A percentile compares a stretch with the other conserved stretches of the same genome.
Conservation (phyloP, 306 rosid genomes). For the Arachis hypogaea region DNA sequence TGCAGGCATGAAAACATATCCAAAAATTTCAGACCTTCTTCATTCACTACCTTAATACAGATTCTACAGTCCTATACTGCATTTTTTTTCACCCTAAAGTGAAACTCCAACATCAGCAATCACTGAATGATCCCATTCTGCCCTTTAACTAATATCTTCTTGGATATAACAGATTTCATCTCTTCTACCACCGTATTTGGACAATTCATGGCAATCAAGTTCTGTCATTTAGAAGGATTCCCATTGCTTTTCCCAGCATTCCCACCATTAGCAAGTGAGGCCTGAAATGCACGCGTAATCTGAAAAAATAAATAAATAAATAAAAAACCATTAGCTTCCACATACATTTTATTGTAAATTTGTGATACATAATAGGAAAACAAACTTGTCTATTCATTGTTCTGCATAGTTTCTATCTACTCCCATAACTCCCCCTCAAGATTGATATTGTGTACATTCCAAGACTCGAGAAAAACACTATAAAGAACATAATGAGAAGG, state of each 20-base stretch:
- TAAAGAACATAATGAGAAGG: neutral
- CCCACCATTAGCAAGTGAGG: neutral
- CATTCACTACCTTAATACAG: neutral
- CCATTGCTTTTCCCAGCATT: neutral
- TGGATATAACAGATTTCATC: neutral
- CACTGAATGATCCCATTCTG: too few relatives aligned
- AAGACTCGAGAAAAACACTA: neutral
- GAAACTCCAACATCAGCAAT: neutral
- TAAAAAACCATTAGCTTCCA: neutral
- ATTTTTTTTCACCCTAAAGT: neutral
- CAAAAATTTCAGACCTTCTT: neutral
- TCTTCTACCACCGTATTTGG: too few relatives aligned
- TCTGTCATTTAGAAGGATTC: neutral
- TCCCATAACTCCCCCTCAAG: neutral
- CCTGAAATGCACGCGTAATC: neutral
- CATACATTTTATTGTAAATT: neutral
- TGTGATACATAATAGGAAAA: neutral
- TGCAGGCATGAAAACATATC: neutral
- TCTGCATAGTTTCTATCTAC: neutral
- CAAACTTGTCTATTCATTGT: neutral
- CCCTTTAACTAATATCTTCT: too few relatives aligned
- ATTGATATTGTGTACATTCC: neutral
- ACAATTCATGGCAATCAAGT: neutral
- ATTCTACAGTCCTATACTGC: neutral
- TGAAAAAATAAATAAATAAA: neutral